phyloP scores from a whole-genome alignment of 2,329 filamentous ascomycete species.

The Magnaporthiopsis poae region DNA sequence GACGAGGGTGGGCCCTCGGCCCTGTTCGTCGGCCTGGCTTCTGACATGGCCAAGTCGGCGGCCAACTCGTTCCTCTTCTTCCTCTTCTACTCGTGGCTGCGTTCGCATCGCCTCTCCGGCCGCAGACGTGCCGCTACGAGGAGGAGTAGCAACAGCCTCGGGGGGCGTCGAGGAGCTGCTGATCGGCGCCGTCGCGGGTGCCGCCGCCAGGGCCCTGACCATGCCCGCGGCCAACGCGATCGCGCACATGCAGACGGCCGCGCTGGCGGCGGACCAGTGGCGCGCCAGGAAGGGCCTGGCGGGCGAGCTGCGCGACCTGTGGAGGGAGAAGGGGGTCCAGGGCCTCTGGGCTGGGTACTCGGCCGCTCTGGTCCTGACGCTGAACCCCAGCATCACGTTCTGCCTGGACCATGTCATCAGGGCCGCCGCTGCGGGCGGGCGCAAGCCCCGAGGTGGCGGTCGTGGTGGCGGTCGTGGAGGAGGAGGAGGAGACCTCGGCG shows the following conservation, averaged over 20 bases:
- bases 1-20: slow-evolving; percentile 60
- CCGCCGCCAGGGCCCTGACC: slow-evolving; percentile 64
- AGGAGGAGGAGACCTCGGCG: slow-evolving; percentile 22
- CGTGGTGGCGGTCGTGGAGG: slow-evolving; percentile 12
- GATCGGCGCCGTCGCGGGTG: slow-evolving; percentile 64
- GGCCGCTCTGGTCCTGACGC: slow-evolving; percentile 65
- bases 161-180: slow-evolving; percentile 62
- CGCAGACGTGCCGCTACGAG: slow-evolving; percentile 8
- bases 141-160: slow-evolving; percentile 31
- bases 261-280: slow-evolving; percentile 18
- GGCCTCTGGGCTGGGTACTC: slow-evolving; percentile 87
- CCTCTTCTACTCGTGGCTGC: slow-evolving; percentile 57
- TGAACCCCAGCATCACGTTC: slow-evolving; percentile 82
- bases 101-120: slow-evolving; percentile 20
- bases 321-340: slow-evolving; percentile 56
- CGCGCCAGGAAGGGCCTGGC: slow-evolving; percentile 27
- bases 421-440: neutral
- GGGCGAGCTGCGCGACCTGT: slow-evolving; percentile 54
- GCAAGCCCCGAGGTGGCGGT: neutral
- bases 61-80: slow-evolving; percentile 80
- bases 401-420: slow-evolving; percentile 59
- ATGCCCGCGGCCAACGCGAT: slow-evolving; percentile 76
- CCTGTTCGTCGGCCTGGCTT: slow-evolving; percentile 57
- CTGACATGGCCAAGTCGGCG: slow-evolving; percentile 57
- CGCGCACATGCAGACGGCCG: slow-evolving; percentile 66